Percentiles rank a stretch among this genome's conserved stretches.
phyloP scores from a whole-genome alignment of 2,329 filamentous ascomycete species.

The Hypoxylon sp. region DNA sequence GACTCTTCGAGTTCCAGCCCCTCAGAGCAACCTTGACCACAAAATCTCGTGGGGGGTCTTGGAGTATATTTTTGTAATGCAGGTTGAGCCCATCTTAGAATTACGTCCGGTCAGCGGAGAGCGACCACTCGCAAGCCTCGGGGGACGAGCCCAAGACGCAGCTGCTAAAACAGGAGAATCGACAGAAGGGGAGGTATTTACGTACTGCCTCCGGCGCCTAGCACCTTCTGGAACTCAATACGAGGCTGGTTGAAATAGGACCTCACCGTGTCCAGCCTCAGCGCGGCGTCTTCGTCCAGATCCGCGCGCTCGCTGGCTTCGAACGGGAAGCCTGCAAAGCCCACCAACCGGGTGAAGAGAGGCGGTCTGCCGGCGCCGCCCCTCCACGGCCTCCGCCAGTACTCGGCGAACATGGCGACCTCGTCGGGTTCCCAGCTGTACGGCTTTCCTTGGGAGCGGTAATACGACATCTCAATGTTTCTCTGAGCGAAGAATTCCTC shows the following conservation, averaged over 20 bases:
- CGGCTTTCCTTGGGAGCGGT: no score
- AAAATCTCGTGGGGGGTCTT: neutral
- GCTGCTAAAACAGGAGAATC: neutral
- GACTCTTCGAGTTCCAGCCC: neutral
- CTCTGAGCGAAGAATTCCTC: no score
- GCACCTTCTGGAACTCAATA: conserved; percentile 1
- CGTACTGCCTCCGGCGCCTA: conserved; percentile 25
- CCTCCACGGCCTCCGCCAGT: no score
- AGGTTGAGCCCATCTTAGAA: conserved; percentile 8
- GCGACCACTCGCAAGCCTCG: neutral
- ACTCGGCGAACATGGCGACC: no score
- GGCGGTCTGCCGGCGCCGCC: no score
- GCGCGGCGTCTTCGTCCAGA: neutral
- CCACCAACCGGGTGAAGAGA: no score
- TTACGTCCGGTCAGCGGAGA: neutral
- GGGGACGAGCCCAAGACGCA: no score
- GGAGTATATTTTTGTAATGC: conserved; percentile 10
- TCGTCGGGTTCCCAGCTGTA: no score
- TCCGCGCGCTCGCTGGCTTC: neutral
- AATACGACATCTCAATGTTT: no score
- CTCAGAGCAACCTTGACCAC: conserved; percentile 10
- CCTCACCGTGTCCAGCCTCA: neutral
- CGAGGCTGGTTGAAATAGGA: neutral
- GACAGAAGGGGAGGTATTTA: neutral
- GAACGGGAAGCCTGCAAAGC: no score